Evolutionary conservation across 2,329 filamentous ascomycete species (phyloP).

Genomic region (Onygenales sp.): DNA sequence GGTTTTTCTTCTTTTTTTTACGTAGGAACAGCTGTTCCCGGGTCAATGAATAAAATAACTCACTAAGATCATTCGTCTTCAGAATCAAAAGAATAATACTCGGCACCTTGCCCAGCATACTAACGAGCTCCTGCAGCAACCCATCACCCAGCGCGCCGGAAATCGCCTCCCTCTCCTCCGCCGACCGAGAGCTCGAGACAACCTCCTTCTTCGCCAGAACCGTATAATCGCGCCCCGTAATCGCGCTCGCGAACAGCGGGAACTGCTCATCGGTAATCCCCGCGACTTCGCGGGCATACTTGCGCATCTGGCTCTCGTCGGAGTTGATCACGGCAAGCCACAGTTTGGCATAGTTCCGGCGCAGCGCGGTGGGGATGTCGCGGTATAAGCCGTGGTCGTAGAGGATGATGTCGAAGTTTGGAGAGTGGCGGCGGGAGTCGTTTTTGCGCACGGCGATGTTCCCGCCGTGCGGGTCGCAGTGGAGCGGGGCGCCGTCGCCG

Average conservation of each 20-base stretch:
- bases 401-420: constrained; percentile 90
- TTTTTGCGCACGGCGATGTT: constrained; percentile 90
- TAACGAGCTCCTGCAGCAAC: constrained; percentile 77
- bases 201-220: constrained; percentile 56
- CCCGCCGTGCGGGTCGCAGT: constrained; percentile 94
- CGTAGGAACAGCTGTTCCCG: too few species aligned
- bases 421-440: constrained; percentile 40
- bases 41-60: constrained; percentile 15
- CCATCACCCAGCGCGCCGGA: constrained; percentile 76
- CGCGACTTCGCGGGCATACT: constrained; percentile 80
- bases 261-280: constrained; percentile 85
- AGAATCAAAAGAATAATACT: constrained; percentile 88
- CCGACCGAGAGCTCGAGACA: constrained; percentile 47
- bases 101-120: constrained; percentile 79
- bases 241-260: constrained; percentile 88
- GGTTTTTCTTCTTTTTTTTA: neutral
- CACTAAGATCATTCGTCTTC: constrained; percentile 92
- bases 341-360: constrained; percentile 86
- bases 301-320: constrained; percentile 75
- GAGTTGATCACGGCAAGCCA: constrained; percentile 94
- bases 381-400: constrained; percentile 97
- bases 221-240: constrained; percentile 84
- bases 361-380: constrained; percentile 69
- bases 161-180: constrained; percentile 78
- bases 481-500: constrained; percentile 73